These are phyloP conservation scores for Salix brachista DNA, from an alignment of 345 rosid species.

Conservation along the genomic window DNA sequence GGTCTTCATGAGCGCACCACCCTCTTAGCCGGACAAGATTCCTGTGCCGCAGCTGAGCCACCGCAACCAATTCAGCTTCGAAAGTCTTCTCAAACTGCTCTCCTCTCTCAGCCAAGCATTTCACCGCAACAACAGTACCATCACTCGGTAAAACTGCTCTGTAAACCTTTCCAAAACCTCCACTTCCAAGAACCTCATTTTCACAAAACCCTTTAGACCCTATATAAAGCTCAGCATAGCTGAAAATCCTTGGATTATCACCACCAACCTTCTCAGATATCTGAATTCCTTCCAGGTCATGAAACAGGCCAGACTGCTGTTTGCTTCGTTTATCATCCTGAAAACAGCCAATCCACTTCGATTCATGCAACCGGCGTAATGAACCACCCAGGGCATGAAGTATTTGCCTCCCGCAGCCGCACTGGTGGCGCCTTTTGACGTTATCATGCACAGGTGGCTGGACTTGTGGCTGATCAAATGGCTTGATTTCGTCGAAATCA, in stretches of 20 bases:
- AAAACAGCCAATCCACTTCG: conserved; percentile 39
- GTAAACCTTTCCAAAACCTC: conserved; percentile 84
- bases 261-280: conserved; percentile 66
- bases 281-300: conserved; percentile 79
- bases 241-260: conserved; percentile 83
- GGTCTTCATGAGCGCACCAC: conserved; percentile 85
- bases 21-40: conserved; percentile 86
- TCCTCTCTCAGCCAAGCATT: conserved; percentile 86
- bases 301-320: conserved; percentile 31
- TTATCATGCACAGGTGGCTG: conserved; percentile 12
- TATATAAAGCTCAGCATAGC: conserved; percentile 88
- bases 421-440: conserved; percentile 23
- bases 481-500: conserved; percentile 45
- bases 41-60: conserved; percentile 90
- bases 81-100: conserved; percentile 92
- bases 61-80: conserved; percentile 83
- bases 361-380: conserved; percentile 38
- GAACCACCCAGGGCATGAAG: conserved; percentile 35
- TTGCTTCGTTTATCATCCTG: conserved; percentile 12
- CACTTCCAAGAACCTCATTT: conserved; percentile 75
- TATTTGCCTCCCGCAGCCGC: conserved; percentile 50
- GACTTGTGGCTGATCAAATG: conserved; percentile 11
- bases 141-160: conserved; percentile 82
- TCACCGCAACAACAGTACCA: conserved; percentile 79
- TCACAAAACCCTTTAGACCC: conserved; percentile 78